Base-by-base conservation (phyloP, 2,329 filamentous ascomycete species). In the Parascedosporium putredinis region DNA sequence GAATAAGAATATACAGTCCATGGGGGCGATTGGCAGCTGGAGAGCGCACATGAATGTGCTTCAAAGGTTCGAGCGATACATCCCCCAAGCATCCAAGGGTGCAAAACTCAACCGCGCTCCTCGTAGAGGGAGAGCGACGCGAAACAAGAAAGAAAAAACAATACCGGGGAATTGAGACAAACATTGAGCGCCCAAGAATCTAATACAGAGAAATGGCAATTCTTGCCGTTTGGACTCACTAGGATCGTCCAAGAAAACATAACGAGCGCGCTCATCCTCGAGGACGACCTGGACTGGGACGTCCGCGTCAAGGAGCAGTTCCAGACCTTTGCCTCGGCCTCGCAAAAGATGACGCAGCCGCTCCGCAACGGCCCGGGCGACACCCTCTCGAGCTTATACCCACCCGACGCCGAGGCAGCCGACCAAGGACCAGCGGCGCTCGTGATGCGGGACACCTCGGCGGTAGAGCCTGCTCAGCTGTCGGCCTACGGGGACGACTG, bases 281-380 rank as follows among this genome's bases (percentile, higher is more conserved):
- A 80, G 56, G 76, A 79, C 55, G 76, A 79, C 51, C 67, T 70
- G 18, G 76, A 80, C 60, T 80, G 76, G 76, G 76, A 80, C 50
- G 59, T 78, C 8, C 63, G 67, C 8, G n/a, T 50, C n/a, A 40
- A 45, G 14, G 12, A 36, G 10, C 49, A 50, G 10, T 16, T 50
- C 23, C 29, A 40, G 9, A 29, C 18, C 16, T 50, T 50, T 14
- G 42, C 49, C 29, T 18, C 18, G 1, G 40, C 49, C 10, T 42
- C 33, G 5, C 49, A 38, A 34, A 23, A 31, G 9, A 44, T 44
- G 16, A 27, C 29, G 4, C 36, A 50, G 25, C 47, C 16, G 6
- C 24, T 44, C 9, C 23, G 4, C 4, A 25, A 29, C n/a, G 23
- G n/a, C 2, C 6, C 20, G 7, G 27, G 23, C 6, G 23, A n/a